A percentile compares a stretch with the other conserved stretches of the same genome.
phyloP scores from a whole-genome alignment of 441 rosid species.

The Geranium incanum region DNA sequence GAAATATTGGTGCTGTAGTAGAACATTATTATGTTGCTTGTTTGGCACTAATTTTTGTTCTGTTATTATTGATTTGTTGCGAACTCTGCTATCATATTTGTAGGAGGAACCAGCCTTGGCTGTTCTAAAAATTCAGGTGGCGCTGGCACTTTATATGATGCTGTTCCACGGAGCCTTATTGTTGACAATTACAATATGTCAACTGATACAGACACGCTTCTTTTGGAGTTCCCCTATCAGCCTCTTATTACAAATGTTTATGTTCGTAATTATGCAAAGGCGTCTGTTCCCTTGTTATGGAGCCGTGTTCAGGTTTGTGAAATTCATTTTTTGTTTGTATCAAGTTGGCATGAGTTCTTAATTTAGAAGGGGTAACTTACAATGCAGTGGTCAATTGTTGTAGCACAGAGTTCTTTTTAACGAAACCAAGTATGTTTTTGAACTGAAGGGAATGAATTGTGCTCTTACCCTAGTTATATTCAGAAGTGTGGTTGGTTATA shows the following conservation, averaged over 20 bases:
- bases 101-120: slow-evolving; percentile 82
- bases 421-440: not conserved
- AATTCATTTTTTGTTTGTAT: not conserved
- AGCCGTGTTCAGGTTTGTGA: slow-evolving; percentile 92
- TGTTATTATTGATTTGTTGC: slow-evolving; percentile 13
- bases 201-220: slow-evolving; percentile 88
- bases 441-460: not conserved
- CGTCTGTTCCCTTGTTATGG: slow-evolving; percentile 94
- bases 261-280: slow-evolving; percentile 78
- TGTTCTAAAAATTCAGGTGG: slow-evolving; percentile 89
- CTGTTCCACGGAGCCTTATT: slow-evolving; percentile 85
- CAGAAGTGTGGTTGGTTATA: slow-evolving; percentile 2
- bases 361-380: not conserved
- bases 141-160: slow-evolving; percentile 96
- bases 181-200: slow-evolving; percentile 81
- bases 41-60: slow-evolving; percentile 1
- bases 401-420: not conserved
- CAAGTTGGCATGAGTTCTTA: not conserved
- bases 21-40: slow-evolving; percentile 1
- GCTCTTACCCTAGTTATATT: not conserved
- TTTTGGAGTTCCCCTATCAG: slow-evolving; percentile 88
- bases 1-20: not conserved
- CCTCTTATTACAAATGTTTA: slow-evolving; percentile 94
- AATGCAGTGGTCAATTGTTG: not conserved
- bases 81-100: slow-evolving; percentile 5